A percentile compares a stretch with the other conserved stretches of the same genome.
Conservation (phyloP, 2,329 filamentous ascomycete genomes). For the Diaporthe caulivora region DNA sequence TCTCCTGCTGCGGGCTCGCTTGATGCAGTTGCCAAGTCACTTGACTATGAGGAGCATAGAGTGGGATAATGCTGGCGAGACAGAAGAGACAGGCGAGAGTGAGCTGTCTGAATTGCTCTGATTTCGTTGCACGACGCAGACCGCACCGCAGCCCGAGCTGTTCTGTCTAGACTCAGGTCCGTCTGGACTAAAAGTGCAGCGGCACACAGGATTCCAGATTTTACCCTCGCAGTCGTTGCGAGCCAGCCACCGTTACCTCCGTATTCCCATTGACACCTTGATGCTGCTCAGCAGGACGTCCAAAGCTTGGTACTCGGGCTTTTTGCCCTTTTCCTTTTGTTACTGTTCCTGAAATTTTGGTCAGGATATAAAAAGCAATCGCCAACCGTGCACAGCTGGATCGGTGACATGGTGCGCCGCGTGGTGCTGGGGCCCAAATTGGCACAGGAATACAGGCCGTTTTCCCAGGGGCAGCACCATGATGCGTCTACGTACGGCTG, state of each 20-base stretch:
- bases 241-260: not conserved
- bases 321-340: not conserved
- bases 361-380: slow-evolving; percentile 37
- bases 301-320: not conserved
- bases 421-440: slow-evolving; percentile 22
- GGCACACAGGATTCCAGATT: not conserved
- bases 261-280: too few relatives aligned
- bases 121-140: not conserved
- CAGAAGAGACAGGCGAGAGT: not conserved
- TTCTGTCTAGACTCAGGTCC: not conserved
- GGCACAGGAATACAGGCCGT: slow-evolving; percentile 8
- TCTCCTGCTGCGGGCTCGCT: slow-evolving; percentile 5
- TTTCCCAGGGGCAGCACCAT: slow-evolving; percentile 7
- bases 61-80: not conserved
- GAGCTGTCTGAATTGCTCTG: not conserved
- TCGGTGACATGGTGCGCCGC: not conserved
- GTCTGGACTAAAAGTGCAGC: not conserved
- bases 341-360: slow-evolving; percentile 1
- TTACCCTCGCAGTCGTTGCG: not conserved
- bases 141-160: not conserved
- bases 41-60: slow-evolving; percentile 1
- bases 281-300: not conserved
- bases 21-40: slow-evolving; percentile 13
- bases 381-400: slow-evolving; percentile 26
- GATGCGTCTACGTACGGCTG: slow-evolving; percentile 7